Percentiles rank a stretch among this genome's conserved stretches.
Conservation (phyloP, 306 rosid species). For the Casuarina equisetifolia region DNA sequence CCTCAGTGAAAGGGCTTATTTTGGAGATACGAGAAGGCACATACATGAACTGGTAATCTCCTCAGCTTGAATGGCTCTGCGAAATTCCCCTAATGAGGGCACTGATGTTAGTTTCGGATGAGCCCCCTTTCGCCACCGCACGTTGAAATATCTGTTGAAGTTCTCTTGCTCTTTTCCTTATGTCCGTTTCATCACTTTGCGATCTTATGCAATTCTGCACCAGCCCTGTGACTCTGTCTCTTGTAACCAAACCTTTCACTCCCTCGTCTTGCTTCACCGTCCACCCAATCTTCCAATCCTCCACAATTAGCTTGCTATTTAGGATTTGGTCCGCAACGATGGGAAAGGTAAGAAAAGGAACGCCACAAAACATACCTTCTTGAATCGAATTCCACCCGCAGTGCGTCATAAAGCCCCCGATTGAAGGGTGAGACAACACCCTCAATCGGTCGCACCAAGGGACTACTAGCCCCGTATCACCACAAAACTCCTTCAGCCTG, state of each 20-base stretch:
- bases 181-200: conserved; percentile 4
- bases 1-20: too few species aligned
- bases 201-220: conserved; percentile 31
- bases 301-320: conserved; percentile 42
- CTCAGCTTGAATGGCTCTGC: neutral
- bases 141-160: conserved; percentile 13
- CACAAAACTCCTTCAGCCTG: conserved; percentile 20
- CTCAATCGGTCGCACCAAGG: conserved; percentile 51
- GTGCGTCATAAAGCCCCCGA: conserved; percentile 42
- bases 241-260: conserved; percentile 12
- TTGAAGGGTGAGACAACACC: conserved; percentile 42
- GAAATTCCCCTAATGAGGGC: conserved; percentile 29
- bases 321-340: conserved; percentile 39
- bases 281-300: conserved; percentile 49
- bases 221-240: conserved; percentile 31
- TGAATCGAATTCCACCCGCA: conserved; percentile 59
- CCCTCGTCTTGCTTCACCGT: conserved; percentile 29
- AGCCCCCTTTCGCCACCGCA: conserved; percentile 41
- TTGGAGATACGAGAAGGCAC: too few species aligned
- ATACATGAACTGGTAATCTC: neutral
- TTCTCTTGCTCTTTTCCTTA: conserved; percentile 25
- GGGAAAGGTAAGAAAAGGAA: conserved; percentile 43
- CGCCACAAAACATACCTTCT: conserved; percentile 45
- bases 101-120: conserved; percentile 29
- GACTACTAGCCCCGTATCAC: conserved; percentile 29